A percentile compares a stretch with the other conserved stretches of the same genome.
Conservation (phyloP, 2,329 filamentous ascomycete species). For the Hirsutella minnesotensis region DNA sequence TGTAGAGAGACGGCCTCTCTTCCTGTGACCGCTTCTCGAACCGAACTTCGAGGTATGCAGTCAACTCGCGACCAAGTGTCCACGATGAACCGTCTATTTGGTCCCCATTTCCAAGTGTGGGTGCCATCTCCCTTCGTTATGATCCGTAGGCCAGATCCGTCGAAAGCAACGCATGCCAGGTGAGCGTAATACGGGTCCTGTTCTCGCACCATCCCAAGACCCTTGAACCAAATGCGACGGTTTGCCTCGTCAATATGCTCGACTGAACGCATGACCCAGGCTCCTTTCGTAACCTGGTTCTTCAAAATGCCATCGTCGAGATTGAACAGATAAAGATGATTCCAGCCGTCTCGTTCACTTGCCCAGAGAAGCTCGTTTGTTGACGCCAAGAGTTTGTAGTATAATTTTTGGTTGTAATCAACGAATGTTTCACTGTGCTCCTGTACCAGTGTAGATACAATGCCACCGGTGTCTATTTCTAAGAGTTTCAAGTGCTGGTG, state of each 20-base stretch:
- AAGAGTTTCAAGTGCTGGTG: constrained; percentile 12
- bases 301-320: constrained; percentile 4
- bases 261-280: constrained; percentile 13
- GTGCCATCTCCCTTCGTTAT: constrained; percentile 16
- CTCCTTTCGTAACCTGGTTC: constrained; percentile 13
- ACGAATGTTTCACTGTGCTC: constrained; percentile 15
- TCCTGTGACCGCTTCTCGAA: constrained; percentile 7
- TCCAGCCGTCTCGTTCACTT: constrained; percentile 16
- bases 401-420: constrained; percentile 7
- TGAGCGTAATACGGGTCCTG: constrained; percentile 16
- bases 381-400: constrained; percentile 1
- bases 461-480: constrained; percentile 6
- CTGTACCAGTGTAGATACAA: constrained; percentile 10
- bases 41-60: constrained; percentile 6
- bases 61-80: constrained; percentile 17
- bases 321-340: constrained; percentile 15
- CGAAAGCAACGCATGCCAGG: constrained; percentile 12
- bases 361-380: constrained; percentile 15
- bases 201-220: constrained; percentile 8
- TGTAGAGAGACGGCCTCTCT: not conserved
- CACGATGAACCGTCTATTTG: constrained; percentile 9
- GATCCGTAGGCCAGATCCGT: constrained; percentile 12
- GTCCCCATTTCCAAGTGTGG: constrained; percentile 13
- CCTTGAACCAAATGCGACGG: constrained; percentile 10
- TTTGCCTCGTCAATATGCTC: constrained; percentile 10